A percentile compares a stretch with the other conserved stretches of the same genome.
Evolutionary conservation across 2,329 filamentous ascomycete species (phyloP).

Genomic region (Calcarisporium arbuscula): DNA sequence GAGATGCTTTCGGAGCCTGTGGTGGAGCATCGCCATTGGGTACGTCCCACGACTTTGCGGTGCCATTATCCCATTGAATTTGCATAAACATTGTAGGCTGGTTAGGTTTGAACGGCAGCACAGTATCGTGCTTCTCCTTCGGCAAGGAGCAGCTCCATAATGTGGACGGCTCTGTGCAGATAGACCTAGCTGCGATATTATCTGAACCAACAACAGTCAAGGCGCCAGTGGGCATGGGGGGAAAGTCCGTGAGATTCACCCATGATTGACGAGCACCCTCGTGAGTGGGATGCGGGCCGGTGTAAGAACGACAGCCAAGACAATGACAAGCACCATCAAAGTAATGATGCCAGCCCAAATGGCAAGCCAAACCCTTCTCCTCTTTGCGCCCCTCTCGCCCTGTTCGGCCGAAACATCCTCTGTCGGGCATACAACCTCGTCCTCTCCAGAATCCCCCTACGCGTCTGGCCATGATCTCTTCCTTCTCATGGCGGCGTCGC

Average conservation of each 20-base stretch:
- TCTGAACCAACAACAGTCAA: slow-evolving; percentile 71
- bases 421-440: slow-evolving; percentile 54
- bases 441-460: slow-evolving; percentile 59
- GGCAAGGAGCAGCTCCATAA: slow-evolving; percentile 85
- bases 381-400: slow-evolving; percentile 59
- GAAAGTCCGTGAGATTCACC: slow-evolving; percentile 81
- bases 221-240: slow-evolving; percentile 78
- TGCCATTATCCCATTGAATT: slow-evolving; percentile 64
- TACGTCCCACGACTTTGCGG: slow-evolving; percentile 43
- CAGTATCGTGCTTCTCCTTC: slow-evolving; percentile 64
- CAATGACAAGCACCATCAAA: slow-evolving; percentile 50
- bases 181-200: slow-evolving; percentile 54
- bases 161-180: slow-evolving; percentile 65
- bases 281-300: slow-evolving; percentile 16
- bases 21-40: slow-evolving; percentile 31
- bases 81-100: slow-evolving; percentile 76
- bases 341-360: slow-evolving; percentile 44
- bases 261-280: slow-evolving; percentile 49
- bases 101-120: slow-evolving; percentile 56
- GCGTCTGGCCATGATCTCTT: slow-evolving; percentile 53
- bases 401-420: slow-evolving; percentile 58
- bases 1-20: slow-evolving; percentile 12
- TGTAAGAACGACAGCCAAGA: slow-evolving; percentile 53
- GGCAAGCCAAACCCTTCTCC: slow-evolving; percentile 52
- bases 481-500: slow-evolving; percentile 55